phyloP scores from a whole-genome alignment of 2,329 filamentous ascomycete species.

The Sporothrix humicola region DNA sequence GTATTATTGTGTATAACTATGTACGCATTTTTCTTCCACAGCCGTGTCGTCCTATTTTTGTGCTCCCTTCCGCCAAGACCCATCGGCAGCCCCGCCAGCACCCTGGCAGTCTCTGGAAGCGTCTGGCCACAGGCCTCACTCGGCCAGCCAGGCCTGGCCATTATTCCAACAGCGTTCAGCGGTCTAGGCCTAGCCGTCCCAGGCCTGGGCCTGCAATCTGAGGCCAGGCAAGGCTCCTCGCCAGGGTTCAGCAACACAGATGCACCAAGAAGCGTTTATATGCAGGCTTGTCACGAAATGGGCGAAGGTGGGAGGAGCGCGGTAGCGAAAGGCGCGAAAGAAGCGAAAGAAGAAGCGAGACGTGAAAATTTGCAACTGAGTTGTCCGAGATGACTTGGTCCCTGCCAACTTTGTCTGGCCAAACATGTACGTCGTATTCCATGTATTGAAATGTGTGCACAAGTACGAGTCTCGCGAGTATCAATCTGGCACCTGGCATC shows the following conservation, averaged over 20 bases:
- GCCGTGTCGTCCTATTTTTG: background rate
- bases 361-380: too few relatives aligned
- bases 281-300: background rate
- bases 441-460: too few relatives aligned
- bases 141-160: background rate
- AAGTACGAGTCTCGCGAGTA: too few relatives aligned
- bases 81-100: slow-evolving; percentile 23
- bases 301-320: background rate
- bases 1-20: too few relatives aligned
- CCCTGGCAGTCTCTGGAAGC: slow-evolving; percentile 18
- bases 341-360: background rate
- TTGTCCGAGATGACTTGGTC: background rate
- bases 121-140: slow-evolving; percentile 21
- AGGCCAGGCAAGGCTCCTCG: background rate
- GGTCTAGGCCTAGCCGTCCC: background rate
- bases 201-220: background rate
- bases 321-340: too few relatives aligned
- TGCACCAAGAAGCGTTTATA: background rate
- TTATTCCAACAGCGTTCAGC: background rate
- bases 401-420: too few relatives aligned
- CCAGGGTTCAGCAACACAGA: background rate
- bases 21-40: background rate
- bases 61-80: slow-evolving; percentile 6
- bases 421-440: too few relatives aligned
- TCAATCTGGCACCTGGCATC: too few relatives aligned